These are phyloP conservation scores for Phialophora macrospora DNA, from an alignment of 2,329 filamentous ascomycete species.

Conservation along the genomic window DNA sequence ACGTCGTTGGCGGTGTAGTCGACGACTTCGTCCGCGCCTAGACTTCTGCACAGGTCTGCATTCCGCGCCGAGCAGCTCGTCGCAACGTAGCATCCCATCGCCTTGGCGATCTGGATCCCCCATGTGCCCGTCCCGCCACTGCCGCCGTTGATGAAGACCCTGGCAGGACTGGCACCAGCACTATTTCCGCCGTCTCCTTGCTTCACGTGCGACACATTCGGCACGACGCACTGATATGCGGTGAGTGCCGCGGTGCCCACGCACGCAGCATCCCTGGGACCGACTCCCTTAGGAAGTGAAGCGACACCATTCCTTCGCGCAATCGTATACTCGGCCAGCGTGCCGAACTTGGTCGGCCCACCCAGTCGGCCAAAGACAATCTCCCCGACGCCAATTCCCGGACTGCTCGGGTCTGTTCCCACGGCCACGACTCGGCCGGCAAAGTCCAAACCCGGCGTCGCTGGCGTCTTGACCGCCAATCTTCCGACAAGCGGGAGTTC, in stretches of 20 bases:
- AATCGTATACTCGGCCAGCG: constrained; percentile 53
- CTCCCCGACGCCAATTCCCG: constrained; percentile 50
- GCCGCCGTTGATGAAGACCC: constrained; percentile 68
- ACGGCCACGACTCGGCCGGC: constrained; percentile 52
- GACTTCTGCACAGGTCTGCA: constrained; percentile 58
- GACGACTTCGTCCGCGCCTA: constrained; percentile 69
- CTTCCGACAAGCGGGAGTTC: constrained; percentile 55
- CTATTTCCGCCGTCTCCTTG: neutral
- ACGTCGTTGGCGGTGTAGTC: constrained; percentile 63
- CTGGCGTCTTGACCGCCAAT: constrained; percentile 49
- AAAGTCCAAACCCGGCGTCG: constrained; percentile 59
- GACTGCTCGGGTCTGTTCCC: constrained; percentile 37
- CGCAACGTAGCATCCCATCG: constrained; percentile 63
- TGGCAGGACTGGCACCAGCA: constrained; percentile 49
- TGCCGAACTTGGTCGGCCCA: constrained; percentile 47
- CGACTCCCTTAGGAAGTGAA: constrained; percentile 52
- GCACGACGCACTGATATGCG: constrained; percentile 56
- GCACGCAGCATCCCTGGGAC: constrained; percentile 49
- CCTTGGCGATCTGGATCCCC: constrained; percentile 68
- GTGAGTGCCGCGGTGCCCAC: constrained; percentile 55
- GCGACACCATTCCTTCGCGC: constrained; percentile 45
- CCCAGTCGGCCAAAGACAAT: constrained; percentile 53
- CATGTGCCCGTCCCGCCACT: constrained; percentile 66
- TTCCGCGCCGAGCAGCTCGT: constrained; percentile 64
- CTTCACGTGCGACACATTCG: constrained; percentile 44